Conservation (phyloP, 805 yeast species). For the Candida sakaeoensis region DNA sequence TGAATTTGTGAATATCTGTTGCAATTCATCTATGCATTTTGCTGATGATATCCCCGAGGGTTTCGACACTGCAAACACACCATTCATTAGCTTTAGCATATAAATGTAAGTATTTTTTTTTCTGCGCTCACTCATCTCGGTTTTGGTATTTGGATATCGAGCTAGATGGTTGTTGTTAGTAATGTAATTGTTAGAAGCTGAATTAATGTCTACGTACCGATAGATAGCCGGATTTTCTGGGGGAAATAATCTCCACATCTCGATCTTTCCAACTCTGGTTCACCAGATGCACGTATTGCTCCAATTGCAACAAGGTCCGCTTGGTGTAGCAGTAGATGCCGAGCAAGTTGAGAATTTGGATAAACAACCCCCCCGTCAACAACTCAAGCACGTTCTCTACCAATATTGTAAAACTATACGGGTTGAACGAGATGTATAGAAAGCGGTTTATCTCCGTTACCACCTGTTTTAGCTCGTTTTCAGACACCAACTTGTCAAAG, state of each 20-base stretch:
- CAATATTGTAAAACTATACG: slow-evolving; percentile 21
- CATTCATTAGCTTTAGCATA: slow-evolving; percentile 58
- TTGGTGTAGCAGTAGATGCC: slow-evolving; percentile 21
- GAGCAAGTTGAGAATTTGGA: slow-evolving; percentile 17
- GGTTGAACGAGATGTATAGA: slow-evolving; percentile 38
- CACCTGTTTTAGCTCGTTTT: slow-evolving; percentile 38
- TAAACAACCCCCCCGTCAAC: slow-evolving; percentile 34
- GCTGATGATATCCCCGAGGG: slow-evolving; percentile 85
- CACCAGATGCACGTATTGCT: slow-evolving; percentile 22
- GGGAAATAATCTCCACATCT: slow-evolving; percentile 44
- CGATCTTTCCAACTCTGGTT: slow-evolving; percentile 16
- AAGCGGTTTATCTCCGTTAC: slow-evolving; percentile 42
- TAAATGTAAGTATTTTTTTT: slow-evolving; percentile 7
- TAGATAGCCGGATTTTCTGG: slow-evolving; percentile 50
- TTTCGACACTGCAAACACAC: slow-evolving; percentile 87
- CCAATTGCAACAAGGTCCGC: slow-evolving; percentile 36
- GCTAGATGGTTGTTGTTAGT: too few species aligned
- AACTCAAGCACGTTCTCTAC: slow-evolving; percentile 40
- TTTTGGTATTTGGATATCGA: slow-evolving; percentile 52
- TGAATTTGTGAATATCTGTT: slow-evolving; percentile 58
- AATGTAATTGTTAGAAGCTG: not conserved
- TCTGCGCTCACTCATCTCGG: slow-evolving; percentile 12
- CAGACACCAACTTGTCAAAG: slow-evolving; percentile 23
- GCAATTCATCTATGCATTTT: slow-evolving; percentile 63
- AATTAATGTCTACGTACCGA: slow-evolving; percentile 5